Percentiles rank a stretch among this genome's conserved stretches.
These are phyloP conservation scores for Protea cynaroides DNA, from an alignment of 164 flowering plant species.

Conservation along the genomic window DNA sequence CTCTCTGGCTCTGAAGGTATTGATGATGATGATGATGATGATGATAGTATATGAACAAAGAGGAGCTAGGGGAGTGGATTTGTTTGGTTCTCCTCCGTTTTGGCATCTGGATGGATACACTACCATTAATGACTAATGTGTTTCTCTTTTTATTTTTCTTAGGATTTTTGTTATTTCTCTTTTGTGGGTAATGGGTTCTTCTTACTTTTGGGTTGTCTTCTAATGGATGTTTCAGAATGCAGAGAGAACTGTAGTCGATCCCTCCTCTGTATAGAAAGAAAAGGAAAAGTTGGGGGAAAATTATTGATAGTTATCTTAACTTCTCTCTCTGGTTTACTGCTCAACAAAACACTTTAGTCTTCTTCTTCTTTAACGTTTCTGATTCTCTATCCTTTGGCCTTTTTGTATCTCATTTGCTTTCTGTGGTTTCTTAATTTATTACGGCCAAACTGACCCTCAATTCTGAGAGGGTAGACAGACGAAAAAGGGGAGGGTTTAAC, in stretches of 20 bases:
- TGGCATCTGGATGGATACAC: conserved; percentile 6
- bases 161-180: not conserved
- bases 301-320: not conserved
- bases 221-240: conserved; percentile 8
- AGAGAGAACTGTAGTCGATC: conserved; percentile 20
- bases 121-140: not conserved
- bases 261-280: conserved; percentile 21
- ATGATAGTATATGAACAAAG: conserved; percentile 3
- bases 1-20: conserved; percentile 60
- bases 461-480: no score
- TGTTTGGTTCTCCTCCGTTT: conserved; percentile 16
- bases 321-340: not conserved
- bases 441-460: no score
- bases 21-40: no score
- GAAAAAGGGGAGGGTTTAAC: no score
- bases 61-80: conserved; percentile 4
- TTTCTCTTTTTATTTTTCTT: not conserved
- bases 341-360: no score
- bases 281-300: not conserved
- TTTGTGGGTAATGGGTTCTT: not conserved
- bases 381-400: no score
- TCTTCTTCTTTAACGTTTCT: not conserved
- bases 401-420: no score
- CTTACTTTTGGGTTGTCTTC: not conserved
- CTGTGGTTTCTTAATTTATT: no score